Evolutionary conservation across 129 eudicot species (phyloP), one percentile per base, ranked within the genome.

Genomic region (Oenanthe sinensis): DNA sequence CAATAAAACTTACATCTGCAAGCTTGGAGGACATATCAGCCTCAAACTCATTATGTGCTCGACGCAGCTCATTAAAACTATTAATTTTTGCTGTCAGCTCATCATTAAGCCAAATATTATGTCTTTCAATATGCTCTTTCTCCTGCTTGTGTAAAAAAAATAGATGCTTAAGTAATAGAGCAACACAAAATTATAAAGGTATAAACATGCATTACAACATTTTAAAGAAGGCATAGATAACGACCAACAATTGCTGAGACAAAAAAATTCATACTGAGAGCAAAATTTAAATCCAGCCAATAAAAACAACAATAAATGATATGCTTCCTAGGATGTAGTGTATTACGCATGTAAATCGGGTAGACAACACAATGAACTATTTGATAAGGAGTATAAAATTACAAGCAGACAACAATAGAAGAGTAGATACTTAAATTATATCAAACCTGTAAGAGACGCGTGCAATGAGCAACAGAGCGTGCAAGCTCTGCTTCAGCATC

Each of bases 21-120:
- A 92, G 90, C 82, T 87, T 92, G 47, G 91, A 80, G 45, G 99
- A 87, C 90, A 92, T 65, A 46, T 96, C 97, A 20, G 99, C 95
- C 79, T 92, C 99, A 58, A 86, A 78, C 77, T 96, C 97, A 79
- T 81, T 84, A 81, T 89, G 87, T 58, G 74, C 80, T 82, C 80
- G 90, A 15, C 96, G 86, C 78, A 90, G 87, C 83, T 92, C 91
- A 80, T 90, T 78, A 5, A 87, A 81, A 79, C 79, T 85, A 85
- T 92, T 83, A 46, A 87, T 85, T 86, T 92, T 96, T 15, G 90
- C 49, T 9, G 89, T 90, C 82, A 96, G 84, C 90, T 96, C 99
- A n/a, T 90, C 95, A 80, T 96, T 92, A 77, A 96, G 95, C 97
- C 97, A 93, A 45, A 83, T 75, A 77, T 93, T 93, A 83, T 91